Conservation (phyloP, 2,329 filamentous ascomycete genomes). For the Aspergillus phoenicis region DNA sequence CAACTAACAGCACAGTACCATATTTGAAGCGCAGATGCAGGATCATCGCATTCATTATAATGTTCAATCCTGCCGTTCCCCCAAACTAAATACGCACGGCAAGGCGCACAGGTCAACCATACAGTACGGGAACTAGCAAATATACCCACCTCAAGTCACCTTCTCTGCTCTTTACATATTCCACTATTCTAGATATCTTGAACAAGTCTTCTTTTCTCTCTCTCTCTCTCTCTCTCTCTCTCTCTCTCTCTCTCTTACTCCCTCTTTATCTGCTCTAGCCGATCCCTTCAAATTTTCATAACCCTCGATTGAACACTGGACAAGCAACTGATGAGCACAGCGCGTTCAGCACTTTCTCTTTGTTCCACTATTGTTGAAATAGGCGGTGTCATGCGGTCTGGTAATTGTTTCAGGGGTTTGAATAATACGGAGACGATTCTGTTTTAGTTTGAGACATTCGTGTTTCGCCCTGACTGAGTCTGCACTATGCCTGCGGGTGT, state of each 20-base stretch:
- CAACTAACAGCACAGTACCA: slow-evolving; percentile 9
- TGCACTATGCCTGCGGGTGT: too few species aligned
- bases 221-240: background rate
- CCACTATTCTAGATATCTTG: background rate
- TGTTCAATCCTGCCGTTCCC: background rate
- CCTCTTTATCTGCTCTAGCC: background rate
- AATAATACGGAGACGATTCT: too few species aligned
- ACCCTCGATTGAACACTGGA: background rate
- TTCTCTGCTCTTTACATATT: background rate
- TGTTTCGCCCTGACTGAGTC: too few species aligned
- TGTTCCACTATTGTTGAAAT: too few species aligned
- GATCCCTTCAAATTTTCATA: background rate
- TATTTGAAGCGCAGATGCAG: slow-evolving; percentile 13
- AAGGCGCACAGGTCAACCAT: slow-evolving; percentile 11
- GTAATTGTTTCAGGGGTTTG: too few species aligned
- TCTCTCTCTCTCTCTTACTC: background rate
- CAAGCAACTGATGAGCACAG: background rate
- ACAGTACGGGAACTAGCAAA: background rate
- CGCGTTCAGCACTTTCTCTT: background rate
- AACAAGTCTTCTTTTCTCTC: background rate
- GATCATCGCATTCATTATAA: slow-evolving; percentile 8
- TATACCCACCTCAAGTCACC: slow-evolving; percentile 7
- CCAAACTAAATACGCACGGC: background rate
- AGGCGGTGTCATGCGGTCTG: too few species aligned
- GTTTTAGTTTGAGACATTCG: too few species aligned